phyloP scores from a whole-genome alignment of 176 grass and related monocot genomes.

The Musa itinerans region DNA sequence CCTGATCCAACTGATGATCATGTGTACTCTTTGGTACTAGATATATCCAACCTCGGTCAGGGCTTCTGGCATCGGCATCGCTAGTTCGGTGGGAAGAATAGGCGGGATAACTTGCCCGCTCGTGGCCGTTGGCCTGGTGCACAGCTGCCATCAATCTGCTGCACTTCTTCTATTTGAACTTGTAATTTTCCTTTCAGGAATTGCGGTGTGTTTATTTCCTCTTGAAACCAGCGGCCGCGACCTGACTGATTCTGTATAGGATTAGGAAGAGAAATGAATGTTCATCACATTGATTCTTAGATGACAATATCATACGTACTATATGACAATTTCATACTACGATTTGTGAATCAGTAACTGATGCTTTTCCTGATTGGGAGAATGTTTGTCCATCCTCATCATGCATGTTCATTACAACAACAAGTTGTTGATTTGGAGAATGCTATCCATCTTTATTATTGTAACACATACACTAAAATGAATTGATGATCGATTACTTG shows the following conservation, averaged over 20 bases:
- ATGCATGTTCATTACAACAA: not conserved
- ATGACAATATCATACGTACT: not conserved
- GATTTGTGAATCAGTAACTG: not conserved
- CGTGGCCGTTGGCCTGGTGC: conserved; percentile 73
- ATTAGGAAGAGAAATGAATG: conserved; percentile 20
- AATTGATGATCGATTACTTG: too few species aligned
- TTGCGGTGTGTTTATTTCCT: conserved; percentile 77
- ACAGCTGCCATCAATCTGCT: conserved; percentile 60
- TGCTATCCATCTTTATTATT: not conserved
- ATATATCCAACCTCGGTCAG: conserved; percentile 78
- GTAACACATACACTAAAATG: too few species aligned
- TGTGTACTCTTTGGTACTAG: conserved; percentile 24
- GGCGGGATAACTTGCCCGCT: conserved; percentile 89
- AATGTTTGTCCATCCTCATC: not conserved
- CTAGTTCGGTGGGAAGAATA: conserved; percentile 80
- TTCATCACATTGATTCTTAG: not conserved
- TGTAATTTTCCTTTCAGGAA: conserved; percentile 61
- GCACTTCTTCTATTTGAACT: conserved; percentile 78
- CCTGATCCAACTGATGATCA: not conserved
- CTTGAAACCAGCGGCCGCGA: conserved; percentile 66
- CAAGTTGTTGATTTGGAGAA: not conserved
- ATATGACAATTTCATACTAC: not conserved
- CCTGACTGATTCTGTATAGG: conserved; percentile 49
- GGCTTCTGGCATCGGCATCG: conserved; percentile 64
- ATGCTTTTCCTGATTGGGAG: not conserved